phyloP scores from a whole-genome alignment of 1,284 basidiomycete species.

The Xerocomus tenax region DNA sequence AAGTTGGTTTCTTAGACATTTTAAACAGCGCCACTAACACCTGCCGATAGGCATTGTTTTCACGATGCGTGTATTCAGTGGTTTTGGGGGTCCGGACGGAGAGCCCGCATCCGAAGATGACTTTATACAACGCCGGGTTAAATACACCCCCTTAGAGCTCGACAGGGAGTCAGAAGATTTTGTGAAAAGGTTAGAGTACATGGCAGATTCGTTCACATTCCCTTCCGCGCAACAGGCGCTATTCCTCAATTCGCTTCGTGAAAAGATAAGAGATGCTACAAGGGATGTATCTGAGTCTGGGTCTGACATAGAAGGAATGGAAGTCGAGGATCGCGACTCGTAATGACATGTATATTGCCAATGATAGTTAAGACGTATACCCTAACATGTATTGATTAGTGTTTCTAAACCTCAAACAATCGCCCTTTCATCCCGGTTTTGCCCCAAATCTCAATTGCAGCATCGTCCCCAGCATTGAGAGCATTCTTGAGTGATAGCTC shows the following conservation, averaged over 20 bases:
- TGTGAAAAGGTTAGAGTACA: conserved; percentile 50
- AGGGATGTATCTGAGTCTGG: conserved; percentile 29
- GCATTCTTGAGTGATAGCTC: conserved; percentile 45
- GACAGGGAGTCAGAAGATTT: conserved; percentile 52
- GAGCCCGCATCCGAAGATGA: conserved; percentile 31
- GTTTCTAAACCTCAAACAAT: neutral
- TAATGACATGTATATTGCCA: conserved; percentile 7
- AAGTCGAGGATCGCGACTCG: conserved; percentile 15
- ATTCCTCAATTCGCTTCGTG: conserved; percentile 52
- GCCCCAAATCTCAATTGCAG: conserved; percentile 45
- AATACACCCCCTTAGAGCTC: conserved; percentile 56
- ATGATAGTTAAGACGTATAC: conserved; percentile 16
- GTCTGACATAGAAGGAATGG: conserved; percentile 27
- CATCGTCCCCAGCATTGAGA: conserved; percentile 36
- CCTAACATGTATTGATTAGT: conserved; percentile 14
- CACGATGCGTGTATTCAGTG: conserved; percentile 43
- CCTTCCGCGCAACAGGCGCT: conserved; percentile 52
- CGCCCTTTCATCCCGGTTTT: conserved; percentile 32
- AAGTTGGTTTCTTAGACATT: conserved; percentile 30
- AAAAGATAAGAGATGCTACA: conserved; percentile 38
- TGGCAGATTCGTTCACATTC: conserved; percentile 59
- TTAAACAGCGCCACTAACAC: neutral
- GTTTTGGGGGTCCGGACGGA: conserved; percentile 26
- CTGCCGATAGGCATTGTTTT: conserved; percentile 49
- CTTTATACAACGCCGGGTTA: conserved; percentile 38